These are phyloP conservation scores for Penicillium sp. DNA, from an alignment of 2,329 filamentous ascomycete species.

Conservation along the genomic window DNA sequence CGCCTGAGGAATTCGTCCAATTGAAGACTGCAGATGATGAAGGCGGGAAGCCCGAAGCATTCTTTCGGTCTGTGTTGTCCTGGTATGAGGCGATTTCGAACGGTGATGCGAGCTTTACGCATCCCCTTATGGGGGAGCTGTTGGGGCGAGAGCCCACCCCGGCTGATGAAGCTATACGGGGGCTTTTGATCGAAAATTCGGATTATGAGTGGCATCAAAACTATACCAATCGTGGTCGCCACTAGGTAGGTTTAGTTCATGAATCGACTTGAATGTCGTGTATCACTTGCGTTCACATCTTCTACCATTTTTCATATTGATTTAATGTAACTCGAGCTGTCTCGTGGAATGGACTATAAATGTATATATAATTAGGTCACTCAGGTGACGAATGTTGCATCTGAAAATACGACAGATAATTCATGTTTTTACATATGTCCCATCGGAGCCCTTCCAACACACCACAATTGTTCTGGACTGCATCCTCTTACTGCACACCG, in stretches of 20 bases:
- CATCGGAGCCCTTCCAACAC: conserved; percentile 15
- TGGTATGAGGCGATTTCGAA: background rate
- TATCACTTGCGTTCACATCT: background rate
- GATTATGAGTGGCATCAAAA: background rate
- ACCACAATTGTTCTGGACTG: conserved; percentile 10
- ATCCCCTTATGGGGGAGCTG: background rate
- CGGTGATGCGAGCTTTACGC: background rate
- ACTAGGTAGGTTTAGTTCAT: background rate
- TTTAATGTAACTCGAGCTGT: background rate
- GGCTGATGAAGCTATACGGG: too few relatives aligned
- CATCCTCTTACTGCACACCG: background rate
- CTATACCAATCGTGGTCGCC: background rate
- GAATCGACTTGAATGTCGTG: background rate
- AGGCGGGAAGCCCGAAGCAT: background rate
- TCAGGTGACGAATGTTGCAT: background rate
- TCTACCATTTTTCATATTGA: background rate
- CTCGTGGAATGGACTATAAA: background rate
- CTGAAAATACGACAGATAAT: background rate
- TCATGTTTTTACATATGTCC: conserved; percentile 14
- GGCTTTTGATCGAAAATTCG: background rate
- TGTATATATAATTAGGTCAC: background rate
- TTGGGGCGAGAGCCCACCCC: background rate
- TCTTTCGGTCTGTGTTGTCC: background rate
- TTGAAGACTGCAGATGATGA: background rate
- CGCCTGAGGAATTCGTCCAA: background rate